Evolutionary conservation across 1,284 basidiomycete genomes (phyloP).

Genomic region (Fomes fomentarius): DNA sequence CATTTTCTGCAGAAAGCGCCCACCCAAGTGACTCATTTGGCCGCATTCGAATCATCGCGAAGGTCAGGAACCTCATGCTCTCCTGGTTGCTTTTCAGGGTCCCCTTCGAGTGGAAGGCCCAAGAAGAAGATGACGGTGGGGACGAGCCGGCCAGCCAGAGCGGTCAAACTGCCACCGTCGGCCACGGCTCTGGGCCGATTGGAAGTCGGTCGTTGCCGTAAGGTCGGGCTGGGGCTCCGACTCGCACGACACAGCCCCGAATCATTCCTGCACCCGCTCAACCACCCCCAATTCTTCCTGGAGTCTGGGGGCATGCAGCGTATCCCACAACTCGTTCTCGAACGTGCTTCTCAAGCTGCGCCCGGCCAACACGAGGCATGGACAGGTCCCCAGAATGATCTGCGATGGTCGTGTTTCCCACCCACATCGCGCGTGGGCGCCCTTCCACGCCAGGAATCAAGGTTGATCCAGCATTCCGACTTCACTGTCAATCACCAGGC

Average conservation of each 20-base stretch:
- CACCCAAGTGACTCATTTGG: conserved; percentile 8
- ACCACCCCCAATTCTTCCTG: conserved; percentile 6
- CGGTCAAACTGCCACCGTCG: conserved; percentile 9
- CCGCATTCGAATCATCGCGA: conserved; percentile 21
- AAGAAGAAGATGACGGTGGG: not conserved
- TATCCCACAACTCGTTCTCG: conserved; percentile 9
- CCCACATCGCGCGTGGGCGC: not conserved
- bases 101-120: conserved; percentile 6
- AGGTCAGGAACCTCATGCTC: conserved; percentile 17
- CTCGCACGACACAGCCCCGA: conserved; percentile 17
- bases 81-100: conserved; percentile 17
- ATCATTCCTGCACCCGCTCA: conserved; percentile 7
- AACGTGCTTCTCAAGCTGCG: conserved; percentile 9
- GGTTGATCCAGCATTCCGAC: too few relatives aligned
- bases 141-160: not conserved
- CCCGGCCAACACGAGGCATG: conserved; percentile 3
- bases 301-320: not conserved
- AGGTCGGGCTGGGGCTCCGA: conserved; percentile 4
- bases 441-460: not conserved
- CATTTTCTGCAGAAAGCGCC: conserved; percentile 14
- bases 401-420: conserved; percentile 15
- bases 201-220: conserved; percentile 11
- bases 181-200: conserved; percentile 7
- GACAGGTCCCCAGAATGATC: conserved; percentile 11
- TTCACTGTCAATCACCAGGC: too few relatives aligned